Evolutionary conservation across 2,329 filamentous ascomycete species (phyloP).

Genomic region (Trichoderma gracile): DNA sequence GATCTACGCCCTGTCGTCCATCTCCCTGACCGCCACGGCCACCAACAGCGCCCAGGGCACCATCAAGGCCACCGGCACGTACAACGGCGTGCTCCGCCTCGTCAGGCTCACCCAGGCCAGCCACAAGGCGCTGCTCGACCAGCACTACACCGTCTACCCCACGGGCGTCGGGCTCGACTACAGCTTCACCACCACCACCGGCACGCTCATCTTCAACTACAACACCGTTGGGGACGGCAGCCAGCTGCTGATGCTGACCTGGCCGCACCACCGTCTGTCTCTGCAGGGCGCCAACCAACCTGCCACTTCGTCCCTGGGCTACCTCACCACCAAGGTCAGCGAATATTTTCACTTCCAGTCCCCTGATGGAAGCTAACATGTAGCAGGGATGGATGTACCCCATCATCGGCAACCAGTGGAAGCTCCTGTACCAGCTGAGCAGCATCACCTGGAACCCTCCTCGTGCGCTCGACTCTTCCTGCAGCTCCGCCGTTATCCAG

Average conservation of each 20-base stretch:
- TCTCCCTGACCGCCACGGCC: slow-evolving; percentile 30
- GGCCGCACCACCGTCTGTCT: slow-evolving; percentile 31
- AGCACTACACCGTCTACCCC: slow-evolving; percentile 31
- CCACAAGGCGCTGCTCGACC: slow-evolving; percentile 31
- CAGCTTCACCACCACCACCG: slow-evolving; percentile 28
- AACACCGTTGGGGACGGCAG: slow-evolving; percentile 28
- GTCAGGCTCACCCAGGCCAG: slow-evolving; percentile 29
- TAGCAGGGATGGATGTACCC: slow-evolving; percentile 32
- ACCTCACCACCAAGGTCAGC: slow-evolving; percentile 31
- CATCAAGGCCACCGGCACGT: slow-evolving; percentile 27
- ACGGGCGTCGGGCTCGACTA: slow-evolving; percentile 29
- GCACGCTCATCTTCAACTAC: slow-evolving; percentile 32
- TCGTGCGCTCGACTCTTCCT: slow-evolving; percentile 30
- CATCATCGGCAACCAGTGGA: slow-evolving; percentile 31
- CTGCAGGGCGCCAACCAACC: slow-evolving; percentile 31
- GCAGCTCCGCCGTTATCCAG: slow-evolving; percentile 27
- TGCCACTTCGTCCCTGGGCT: slow-evolving; percentile 28
- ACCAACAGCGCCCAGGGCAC: slow-evolving; percentile 26
- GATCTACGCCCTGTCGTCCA: slow-evolving; percentile 31
- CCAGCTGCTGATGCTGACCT: slow-evolving; percentile 32
- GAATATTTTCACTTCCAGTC: no score
- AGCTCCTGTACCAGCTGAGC: slow-evolving; percentile 29
- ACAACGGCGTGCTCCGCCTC: slow-evolving; percentile 30
- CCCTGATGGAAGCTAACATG: no score
- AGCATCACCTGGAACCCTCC: slow-evolving; percentile 32